Conservation (phyloP, 2,329 filamentous ascomycete species). For the Aspergillus eucalypticola region DNA sequence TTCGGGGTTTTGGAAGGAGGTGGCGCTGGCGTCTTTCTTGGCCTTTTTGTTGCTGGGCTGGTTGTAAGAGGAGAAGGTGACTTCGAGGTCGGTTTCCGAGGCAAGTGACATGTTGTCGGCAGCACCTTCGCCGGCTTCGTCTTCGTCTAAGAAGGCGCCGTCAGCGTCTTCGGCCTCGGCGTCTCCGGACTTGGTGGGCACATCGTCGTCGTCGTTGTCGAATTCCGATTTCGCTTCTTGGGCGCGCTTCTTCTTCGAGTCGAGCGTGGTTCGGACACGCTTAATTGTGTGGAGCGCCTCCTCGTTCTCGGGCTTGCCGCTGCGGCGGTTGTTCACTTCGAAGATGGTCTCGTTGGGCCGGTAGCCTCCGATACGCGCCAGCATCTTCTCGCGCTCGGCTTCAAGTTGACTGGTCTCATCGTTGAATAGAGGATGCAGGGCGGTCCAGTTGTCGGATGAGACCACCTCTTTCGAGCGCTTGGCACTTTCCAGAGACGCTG, state of each 20-base stretch:
- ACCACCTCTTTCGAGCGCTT: slow-evolving; percentile 81
- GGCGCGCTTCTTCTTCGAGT: slow-evolving; percentile 44
- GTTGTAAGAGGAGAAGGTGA: slow-evolving; percentile 66
- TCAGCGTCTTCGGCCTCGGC: slow-evolving; percentile 38
- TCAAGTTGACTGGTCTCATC: slow-evolving; percentile 64
- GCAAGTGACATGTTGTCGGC: slow-evolving; percentile 60
- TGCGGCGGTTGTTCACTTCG: slow-evolving; percentile 78
- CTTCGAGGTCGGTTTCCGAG: slow-evolving; percentile 64
- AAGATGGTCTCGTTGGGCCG: slow-evolving; percentile 94
- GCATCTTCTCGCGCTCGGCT: slow-evolving; percentile 76
- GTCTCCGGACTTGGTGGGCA: slow-evolving; percentile 5
- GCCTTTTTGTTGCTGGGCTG: slow-evolving; percentile 50
- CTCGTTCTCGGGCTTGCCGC: slow-evolving; percentile 70
- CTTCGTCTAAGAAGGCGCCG: slow-evolving; percentile 40
- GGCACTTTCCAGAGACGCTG: slow-evolving; percentile 86
- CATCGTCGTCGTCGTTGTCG: slow-evolving; percentile 21
- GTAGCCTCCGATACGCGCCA: slow-evolving; percentile 85
- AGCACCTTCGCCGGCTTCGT: slow-evolving; percentile 40
- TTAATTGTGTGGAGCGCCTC: slow-evolving; percentile 57
- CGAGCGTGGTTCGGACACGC: slow-evolving; percentile 44
- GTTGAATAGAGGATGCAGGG: slow-evolving; percentile 79
- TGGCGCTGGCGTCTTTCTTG: slow-evolving; percentile 52
- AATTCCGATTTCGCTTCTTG: slow-evolving; percentile 30
- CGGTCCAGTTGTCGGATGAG: slow-evolving; percentile 67
- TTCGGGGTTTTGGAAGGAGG: slow-evolving; percentile 77